These are phyloP conservation scores for Parsonsia alboflavescens DNA, from an alignment of 257 asterid species.

Conservation along the genomic window DNA sequence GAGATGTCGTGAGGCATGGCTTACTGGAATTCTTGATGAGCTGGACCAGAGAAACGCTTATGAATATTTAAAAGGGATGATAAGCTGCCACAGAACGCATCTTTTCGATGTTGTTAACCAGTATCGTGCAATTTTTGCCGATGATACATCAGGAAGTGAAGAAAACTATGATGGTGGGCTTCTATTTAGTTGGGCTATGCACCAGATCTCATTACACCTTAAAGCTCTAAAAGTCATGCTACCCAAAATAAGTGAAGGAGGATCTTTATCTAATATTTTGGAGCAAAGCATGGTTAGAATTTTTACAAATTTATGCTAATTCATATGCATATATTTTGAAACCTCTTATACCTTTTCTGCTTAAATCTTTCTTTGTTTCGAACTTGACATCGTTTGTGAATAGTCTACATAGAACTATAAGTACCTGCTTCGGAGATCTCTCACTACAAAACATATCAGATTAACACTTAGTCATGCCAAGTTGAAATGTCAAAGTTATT, in stretches of 20 bases:
- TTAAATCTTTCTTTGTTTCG: neutral
- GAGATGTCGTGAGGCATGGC: conserved; percentile 98
- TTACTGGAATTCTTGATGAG: conserved; percentile 83
- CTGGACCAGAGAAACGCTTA: conserved; percentile 95
- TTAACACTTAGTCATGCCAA: neutral
- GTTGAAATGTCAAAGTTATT: neutral
- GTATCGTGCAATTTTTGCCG: conserved; percentile 92
- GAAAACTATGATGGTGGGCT: conserved; percentile 97
- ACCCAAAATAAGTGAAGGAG: conserved; percentile 93
- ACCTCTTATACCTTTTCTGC: neutral
- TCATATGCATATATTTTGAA: neutral
- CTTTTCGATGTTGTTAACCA: conserved; percentile 98
- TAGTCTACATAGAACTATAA: neutral
- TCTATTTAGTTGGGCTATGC: conserved; percentile 98
- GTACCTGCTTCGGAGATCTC: neutral
- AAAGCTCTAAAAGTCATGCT: conserved; percentile 86
- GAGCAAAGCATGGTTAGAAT: conserved; percentile 94
- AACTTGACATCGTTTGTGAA: neutral
- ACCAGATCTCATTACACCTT: conserved; percentile 81
- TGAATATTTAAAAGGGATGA: conserved; percentile 91
- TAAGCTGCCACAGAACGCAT: conserved; percentile 81
- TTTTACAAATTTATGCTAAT: neutral
- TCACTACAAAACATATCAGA: neutral
- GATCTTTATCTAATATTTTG: conserved; percentile 85
- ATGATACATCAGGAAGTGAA: conserved; percentile 92